These are phyloP conservation scores for Elongisporangium prolatum DNA, from an alignment of 352 stramenopile species.

Conservation along the genomic window DNA sequence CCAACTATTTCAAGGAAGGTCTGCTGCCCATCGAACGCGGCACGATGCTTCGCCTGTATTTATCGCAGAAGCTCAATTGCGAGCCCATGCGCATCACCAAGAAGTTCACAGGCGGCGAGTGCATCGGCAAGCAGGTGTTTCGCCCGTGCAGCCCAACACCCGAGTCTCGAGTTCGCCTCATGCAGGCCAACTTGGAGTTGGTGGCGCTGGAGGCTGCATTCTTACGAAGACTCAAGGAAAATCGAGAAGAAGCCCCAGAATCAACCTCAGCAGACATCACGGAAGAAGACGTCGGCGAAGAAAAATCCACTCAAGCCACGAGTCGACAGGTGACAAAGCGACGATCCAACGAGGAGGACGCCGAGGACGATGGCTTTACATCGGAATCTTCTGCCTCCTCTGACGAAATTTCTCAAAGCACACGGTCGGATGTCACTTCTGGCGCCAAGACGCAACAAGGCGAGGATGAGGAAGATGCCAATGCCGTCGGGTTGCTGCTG, in stretches of 20 bases:
- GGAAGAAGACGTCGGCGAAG: conserved; percentile 13
- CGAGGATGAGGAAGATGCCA: conserved; percentile 50
- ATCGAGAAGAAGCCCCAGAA: conserved; percentile 60
- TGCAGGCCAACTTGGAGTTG: conserved; percentile 71
- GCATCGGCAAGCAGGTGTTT: conserved; percentile 89
- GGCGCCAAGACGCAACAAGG: conserved; percentile 4
- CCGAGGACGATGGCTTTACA: conserved; percentile 23
- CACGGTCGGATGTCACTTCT: background rate
- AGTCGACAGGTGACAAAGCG: conserved; percentile 23
- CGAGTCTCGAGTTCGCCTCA: conserved; percentile 55
- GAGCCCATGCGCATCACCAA: conserved; percentile 92
- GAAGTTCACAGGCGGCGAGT: conserved; percentile 89
- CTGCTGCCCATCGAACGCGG: conserved; percentile 77
- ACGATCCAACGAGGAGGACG: conserved; percentile 14
- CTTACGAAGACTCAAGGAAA: conserved; percentile 75
- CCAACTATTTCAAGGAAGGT: conserved; percentile 83
- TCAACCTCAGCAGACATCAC: conserved; percentile 8
- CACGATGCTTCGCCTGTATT: conserved; percentile 87
- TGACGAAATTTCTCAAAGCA: background rate
- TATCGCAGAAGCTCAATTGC: conserved; percentile 91
- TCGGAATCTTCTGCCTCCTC: conserved; percentile 28
- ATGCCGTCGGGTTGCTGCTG: conserved; percentile 60
- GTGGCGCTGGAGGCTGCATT: conserved; percentile 70
- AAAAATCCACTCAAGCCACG: conserved; percentile 30
- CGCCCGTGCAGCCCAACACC: conserved; percentile 66